Conservation (phyloP, 441 rosid genomes). For the Syzygium malaccense region DNA sequence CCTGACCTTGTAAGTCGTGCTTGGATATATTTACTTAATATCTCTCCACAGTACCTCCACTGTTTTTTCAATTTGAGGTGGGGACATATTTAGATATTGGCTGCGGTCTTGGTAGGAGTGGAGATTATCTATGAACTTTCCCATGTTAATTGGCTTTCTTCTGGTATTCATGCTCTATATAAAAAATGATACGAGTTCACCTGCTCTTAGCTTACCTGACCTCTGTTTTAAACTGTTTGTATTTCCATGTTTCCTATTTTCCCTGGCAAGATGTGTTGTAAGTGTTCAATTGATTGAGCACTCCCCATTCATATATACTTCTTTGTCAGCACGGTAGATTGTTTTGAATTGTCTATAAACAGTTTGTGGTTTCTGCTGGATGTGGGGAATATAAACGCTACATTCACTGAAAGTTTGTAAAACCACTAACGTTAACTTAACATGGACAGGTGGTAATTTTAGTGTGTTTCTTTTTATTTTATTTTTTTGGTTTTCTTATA, state of each 20-base stretch:
- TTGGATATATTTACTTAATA: neutral
- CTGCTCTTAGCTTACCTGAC: neutral
- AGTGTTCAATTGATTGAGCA: neutral
- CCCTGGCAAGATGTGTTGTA: neutral
- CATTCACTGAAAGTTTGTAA: neutral
- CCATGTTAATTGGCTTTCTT: neutral
- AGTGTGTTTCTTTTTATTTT: neutral
- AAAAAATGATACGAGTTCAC: neutral
- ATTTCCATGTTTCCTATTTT: neutral
- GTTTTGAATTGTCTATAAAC: neutral
- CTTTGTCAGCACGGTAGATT: neutral
- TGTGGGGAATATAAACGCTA: neutral
- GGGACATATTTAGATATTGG: neutral
- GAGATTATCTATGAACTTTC: neutral
- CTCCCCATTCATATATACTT: neutral
- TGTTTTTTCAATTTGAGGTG: neutral
- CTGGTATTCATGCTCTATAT: neutral
- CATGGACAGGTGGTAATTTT: neutral
- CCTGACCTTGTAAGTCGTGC: conserved; percentile 82
- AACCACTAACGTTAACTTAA: neutral
- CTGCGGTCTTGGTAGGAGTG: neutral
- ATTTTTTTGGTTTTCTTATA: neutral
- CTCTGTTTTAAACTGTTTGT: neutral
- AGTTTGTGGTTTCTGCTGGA: neutral
- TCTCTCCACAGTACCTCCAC: neutral